Evolutionary conservation across 106 monocot genomes (phyloP).

Genomic region (Dendrobium officinale): DNA sequence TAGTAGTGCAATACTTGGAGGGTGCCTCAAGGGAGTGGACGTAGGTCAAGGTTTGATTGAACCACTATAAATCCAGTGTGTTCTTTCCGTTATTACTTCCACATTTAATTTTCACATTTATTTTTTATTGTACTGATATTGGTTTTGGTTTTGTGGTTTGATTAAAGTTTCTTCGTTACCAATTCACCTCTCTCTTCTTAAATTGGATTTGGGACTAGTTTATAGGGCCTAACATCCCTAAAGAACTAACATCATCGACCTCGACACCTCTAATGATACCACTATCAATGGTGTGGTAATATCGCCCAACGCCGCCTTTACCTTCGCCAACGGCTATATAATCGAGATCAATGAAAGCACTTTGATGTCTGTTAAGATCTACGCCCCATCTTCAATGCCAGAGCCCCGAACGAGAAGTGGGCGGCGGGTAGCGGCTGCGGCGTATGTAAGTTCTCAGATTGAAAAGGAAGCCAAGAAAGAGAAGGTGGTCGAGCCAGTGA

Average conservation of each 20-base stretch:
- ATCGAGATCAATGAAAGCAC: slow-evolving; percentile 64
- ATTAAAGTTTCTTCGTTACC: no score
- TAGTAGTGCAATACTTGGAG: no score
- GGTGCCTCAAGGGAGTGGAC: no score
- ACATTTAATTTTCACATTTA: no score
- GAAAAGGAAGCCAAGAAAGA: not conserved
- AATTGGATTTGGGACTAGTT: no score
- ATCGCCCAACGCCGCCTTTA: slow-evolving; percentile 19
- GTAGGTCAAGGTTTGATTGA: no score
- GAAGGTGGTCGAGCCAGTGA: not conserved
- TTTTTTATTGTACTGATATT: no score
- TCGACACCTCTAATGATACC: slow-evolving; percentile 78
- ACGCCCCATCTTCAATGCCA: not conserved
- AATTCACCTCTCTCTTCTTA: no score
- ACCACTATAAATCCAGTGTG: no score
- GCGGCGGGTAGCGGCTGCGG: not conserved
- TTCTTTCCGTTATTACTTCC: no score
- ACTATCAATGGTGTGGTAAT: slow-evolving; percentile 42
- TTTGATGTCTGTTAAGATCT: slow-evolving; percentile 35
- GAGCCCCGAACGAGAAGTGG: not conserved
- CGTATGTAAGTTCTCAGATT: not conserved
- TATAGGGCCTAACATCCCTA: no score
- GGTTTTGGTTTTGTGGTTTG: no score
- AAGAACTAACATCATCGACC: slow-evolving; percentile 32
- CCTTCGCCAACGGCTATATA: slow-evolving; percentile 39